phyloP scores from a whole-genome alignment of 2,329 filamentous ascomycete genomes.

The Fusarium coicis region DNA sequence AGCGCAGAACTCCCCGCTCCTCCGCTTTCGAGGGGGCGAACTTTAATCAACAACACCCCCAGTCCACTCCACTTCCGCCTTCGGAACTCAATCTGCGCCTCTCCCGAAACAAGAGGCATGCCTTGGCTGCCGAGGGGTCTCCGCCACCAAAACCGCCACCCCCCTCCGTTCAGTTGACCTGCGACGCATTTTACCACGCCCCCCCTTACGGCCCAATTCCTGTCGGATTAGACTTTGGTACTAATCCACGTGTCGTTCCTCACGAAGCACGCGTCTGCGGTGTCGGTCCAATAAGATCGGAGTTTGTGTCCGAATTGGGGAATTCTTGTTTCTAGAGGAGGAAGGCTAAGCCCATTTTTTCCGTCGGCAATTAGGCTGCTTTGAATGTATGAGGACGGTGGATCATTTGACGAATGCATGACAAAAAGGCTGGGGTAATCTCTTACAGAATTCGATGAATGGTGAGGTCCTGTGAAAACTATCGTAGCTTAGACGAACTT shows the following conservation, averaged over 20 bases:
- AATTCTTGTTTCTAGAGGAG: not conserved
- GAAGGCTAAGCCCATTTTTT: not conserved
- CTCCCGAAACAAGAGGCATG: not conserved
- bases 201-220: accelerated
- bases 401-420: too few relatives aligned
- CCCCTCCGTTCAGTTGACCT: too few relatives aligned
- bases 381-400: not conserved
- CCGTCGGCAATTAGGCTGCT: not conserved
- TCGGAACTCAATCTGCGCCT: not conserved
- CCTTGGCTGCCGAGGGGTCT: not conserved
- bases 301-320: not conserved
- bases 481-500: too few relatives aligned
- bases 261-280: not conserved
- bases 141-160: not conserved
- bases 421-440: too few relatives aligned
- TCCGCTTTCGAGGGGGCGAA: too few relatives aligned
- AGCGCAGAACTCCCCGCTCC: too few relatives aligned
- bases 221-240: not conserved
- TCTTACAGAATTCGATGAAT: too few relatives aligned
- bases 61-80: not conserved
- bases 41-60: too few relatives aligned
- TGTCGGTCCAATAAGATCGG: not conserved
- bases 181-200: not conserved
- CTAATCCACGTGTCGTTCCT: not conserved
- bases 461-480: too few relatives aligned